phyloP scores from a whole-genome alignment of 2,329 filamentous ascomycete species.

The Talaromyces pinophilus region DNA sequence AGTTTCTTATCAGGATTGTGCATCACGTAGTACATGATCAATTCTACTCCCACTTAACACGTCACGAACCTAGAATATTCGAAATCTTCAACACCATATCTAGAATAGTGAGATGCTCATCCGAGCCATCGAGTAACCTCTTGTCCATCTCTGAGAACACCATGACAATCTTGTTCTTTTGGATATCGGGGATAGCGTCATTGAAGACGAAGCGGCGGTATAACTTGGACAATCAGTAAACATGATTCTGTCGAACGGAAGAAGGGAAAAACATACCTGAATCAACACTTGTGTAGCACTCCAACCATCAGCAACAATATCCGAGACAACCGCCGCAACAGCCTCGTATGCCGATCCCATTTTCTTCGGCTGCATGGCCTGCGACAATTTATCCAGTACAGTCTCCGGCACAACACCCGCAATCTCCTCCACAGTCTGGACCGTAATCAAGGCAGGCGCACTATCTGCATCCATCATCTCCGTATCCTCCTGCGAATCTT shows the following conservation, averaged over 20 bases:
- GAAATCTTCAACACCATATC: constrained; percentile 83
- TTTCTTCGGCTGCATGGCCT: constrained; percentile 73
- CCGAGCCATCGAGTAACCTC: constrained; percentile 86
- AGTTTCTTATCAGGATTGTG: not conserved
- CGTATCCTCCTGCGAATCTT: constrained; percentile 55
- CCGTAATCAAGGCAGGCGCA: constrained; percentile 59
- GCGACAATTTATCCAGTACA: constrained; percentile 69
- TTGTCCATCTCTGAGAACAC: constrained; percentile 95
- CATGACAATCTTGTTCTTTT: constrained; percentile 87
- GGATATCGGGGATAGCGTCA: constrained; percentile 76
- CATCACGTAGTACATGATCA: not conserved
- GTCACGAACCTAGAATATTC: constrained; percentile 58
- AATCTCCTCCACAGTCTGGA: constrained; percentile 86
- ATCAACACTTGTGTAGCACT: constrained; percentile 84
- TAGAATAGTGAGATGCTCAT: constrained; percentile 89
- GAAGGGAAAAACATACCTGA: constrained; percentile 59
- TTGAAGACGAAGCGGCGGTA: constrained; percentile 83
- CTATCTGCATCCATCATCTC: constrained; percentile 60
- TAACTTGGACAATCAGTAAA: constrained; percentile 24
- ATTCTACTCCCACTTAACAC: not conserved
- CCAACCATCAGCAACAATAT: constrained; percentile 96
- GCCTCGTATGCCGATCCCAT: constrained; percentile 67
- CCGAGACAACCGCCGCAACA: constrained; percentile 77
- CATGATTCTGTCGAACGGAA: not conserved
- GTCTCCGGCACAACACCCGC: constrained; percentile 83